These are phyloP conservation scores for Cryptococcus floricola DNA, from an alignment of 1,284 basidiomycete species.

Conservation along the genomic window DNA sequence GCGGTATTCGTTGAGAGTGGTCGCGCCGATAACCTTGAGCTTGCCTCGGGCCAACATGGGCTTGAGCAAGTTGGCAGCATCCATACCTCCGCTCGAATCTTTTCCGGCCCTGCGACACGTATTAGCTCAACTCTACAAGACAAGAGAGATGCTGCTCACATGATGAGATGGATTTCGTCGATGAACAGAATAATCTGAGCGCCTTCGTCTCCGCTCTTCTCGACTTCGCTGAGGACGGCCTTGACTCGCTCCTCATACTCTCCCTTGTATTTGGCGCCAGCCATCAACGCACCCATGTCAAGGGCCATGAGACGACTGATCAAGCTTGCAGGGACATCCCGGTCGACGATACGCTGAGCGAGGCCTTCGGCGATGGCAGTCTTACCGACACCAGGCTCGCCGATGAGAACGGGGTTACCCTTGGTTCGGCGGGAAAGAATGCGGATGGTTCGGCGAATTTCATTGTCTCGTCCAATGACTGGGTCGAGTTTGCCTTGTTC, in stretches of 20 bases:
- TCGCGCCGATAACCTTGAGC: constrained; percentile 84
- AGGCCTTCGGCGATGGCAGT: constrained; percentile 93
- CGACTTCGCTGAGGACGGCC: constrained; percentile 81
- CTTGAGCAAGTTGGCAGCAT: constrained; percentile 78
- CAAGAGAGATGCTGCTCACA: constrained; percentile 59
- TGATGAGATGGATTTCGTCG: constrained; percentile 89
- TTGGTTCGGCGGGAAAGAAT: constrained; percentile 68
- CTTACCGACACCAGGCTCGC: constrained; percentile 88
- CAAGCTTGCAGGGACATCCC: constrained; percentile 87
- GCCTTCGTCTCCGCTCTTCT: constrained; percentile 81
- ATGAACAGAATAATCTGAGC: constrained; percentile 88
- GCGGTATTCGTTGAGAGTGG: constrained; percentile 87
- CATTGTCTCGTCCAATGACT: constrained; percentile 57
- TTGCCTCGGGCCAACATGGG: constrained; percentile 88
- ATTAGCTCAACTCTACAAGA: constrained; percentile 1
- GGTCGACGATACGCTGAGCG: constrained; percentile 91
- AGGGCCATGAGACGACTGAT: constrained; percentile 69
- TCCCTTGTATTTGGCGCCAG: constrained; percentile 77
- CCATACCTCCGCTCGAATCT: constrained; percentile 49
- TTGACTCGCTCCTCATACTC: constrained; percentile 98
- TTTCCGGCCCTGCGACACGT: constrained; percentile 25
- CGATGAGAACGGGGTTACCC: constrained; percentile 58
- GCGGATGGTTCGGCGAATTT: constrained; percentile 59
- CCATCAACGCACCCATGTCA: constrained; percentile 75
- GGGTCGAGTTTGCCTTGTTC: constrained; percentile 57